A percentile compares a stretch with the other conserved stretches of the same genome.
These are phyloP conservation scores for Russula emetica DNA, from an alignment of 768 basidiomycete species.

Conservation along the genomic window DNA sequence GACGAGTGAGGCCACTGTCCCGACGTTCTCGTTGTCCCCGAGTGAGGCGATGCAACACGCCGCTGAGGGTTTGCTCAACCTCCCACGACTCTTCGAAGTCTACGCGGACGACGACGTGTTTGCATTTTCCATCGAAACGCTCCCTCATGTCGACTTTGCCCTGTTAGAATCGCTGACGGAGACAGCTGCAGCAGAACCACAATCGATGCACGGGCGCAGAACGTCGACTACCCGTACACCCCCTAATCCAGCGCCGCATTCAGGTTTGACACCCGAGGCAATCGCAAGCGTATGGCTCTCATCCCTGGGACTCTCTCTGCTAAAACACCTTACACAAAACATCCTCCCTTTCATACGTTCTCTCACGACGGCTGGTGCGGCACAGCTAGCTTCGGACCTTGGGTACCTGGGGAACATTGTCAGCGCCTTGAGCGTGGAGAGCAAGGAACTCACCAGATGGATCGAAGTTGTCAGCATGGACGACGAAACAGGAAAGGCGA, in stretches of 20 bases:
- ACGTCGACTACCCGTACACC: conserved; percentile 28
- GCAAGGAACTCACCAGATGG: conserved; percentile 76
- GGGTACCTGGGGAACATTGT: conserved; percentile 90
- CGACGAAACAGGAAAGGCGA: conserved; percentile 34
- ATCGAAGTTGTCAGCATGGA: conserved; percentile 61
- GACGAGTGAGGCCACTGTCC: conserved; percentile 57
- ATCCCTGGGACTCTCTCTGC: conserved; percentile 78
- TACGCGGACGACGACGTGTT: conserved; percentile 91
- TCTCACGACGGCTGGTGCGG: conserved; percentile 63
- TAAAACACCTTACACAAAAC: conserved; percentile 63
- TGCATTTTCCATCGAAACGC: conserved; percentile 77
- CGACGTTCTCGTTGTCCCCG: conserved; percentile 90
- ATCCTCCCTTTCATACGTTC: conserved; percentile 68
- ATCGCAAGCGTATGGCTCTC: conserved; percentile 90
- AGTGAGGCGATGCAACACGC: conserved; percentile 84
- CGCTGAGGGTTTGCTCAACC: conserved; percentile 90
- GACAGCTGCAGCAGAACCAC: conserved; percentile 31
- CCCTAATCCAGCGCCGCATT: conserved; percentile 9
- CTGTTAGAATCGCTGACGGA: conserved; percentile 47
- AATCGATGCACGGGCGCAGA: conserved; percentile 35
- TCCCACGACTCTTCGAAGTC: conserved; percentile 90
- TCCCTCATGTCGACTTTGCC: conserved; percentile 65
- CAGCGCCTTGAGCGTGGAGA: conserved; percentile 84
- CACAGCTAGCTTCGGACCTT: conserved; percentile 82
- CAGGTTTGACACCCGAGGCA: conserved; percentile 58